Evolutionary conservation across 2,329 filamentous ascomycete genomes (phyloP).

Genomic region (Stagonosporopsis rhizophila): DNA sequence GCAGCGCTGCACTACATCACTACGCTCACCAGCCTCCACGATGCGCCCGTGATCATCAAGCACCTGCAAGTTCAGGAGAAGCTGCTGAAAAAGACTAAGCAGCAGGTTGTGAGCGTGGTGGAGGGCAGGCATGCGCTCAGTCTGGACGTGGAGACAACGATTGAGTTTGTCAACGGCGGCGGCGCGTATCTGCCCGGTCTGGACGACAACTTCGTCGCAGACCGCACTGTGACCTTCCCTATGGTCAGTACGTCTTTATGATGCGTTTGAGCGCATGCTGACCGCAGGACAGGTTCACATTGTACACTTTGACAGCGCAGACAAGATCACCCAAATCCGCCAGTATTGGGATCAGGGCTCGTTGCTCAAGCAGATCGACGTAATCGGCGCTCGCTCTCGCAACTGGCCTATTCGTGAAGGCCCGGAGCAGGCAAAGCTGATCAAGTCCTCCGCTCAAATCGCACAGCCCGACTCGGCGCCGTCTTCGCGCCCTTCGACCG

Average conservation of each 20-base stretch:
- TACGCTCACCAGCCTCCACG: constrained; percentile 76
- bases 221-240: constrained; percentile 78
- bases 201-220: constrained; percentile 92
- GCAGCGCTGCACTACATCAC: constrained; percentile 79
- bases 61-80: constrained; percentile 76
- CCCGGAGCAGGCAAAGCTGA: constrained; percentile 80
- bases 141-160: constrained; percentile 78
- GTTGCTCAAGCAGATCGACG: constrained; percentile 88
- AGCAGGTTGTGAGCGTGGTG: constrained; percentile 76
- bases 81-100: constrained; percentile 81
- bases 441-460: constrained; percentile 62
- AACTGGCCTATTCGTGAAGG: constrained; percentile 96
- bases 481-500: constrained; percentile 45
- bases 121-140: constrained; percentile 74
- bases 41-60: constrained; percentile 79
- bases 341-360: constrained; percentile 95
- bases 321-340: constrained; percentile 85
- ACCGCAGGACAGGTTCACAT: constrained; percentile 66
- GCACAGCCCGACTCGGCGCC: constrained; percentile 37
- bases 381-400: constrained; percentile 87
- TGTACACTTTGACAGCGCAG: constrained; percentile 77
- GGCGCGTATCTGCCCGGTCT: constrained; percentile 86
- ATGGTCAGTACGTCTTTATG: constrained; percentile 67
- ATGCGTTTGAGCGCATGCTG: constrained; percentile 1
- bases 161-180: constrained; percentile 83